Percentiles rank a stretch among this genome's conserved stretches.
phyloP scores from a whole-genome alignment of 768 basidiomycete species.

The Leccinum broughii region DNA sequence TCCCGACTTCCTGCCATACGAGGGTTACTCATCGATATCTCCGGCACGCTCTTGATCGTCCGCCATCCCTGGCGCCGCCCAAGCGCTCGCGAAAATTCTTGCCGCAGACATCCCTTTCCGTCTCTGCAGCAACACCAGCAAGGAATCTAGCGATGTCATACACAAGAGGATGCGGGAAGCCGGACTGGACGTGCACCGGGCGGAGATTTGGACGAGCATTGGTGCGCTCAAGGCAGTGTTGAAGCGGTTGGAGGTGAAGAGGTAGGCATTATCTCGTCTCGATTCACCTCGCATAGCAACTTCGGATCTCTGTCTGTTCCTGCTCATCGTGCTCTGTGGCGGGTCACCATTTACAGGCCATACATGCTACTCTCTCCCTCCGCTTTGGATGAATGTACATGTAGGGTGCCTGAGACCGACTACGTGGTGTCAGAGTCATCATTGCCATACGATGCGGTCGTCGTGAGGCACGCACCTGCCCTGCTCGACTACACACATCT shows the following conservation, averaged over 20 bases:
- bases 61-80: slow-evolving; percentile 47
- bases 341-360: slow-evolving; percentile 33
- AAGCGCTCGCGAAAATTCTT: slow-evolving; percentile 31
- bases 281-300: neutral
- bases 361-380: slow-evolving; percentile 55
- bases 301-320: neutral
- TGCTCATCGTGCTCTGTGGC: neutral
- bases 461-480: too few species aligned
- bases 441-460: too few species aligned
- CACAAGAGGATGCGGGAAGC: slow-evolving; percentile 44
- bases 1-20: slow-evolving; percentile 32
- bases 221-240: slow-evolving; percentile 55
- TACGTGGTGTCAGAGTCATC: too few species aligned
- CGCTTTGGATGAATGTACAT: slow-evolving; percentile 43
- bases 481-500: too few species aligned
- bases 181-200: slow-evolving; percentile 46
- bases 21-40: slow-evolving; percentile 64
- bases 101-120: slow-evolving; percentile 43
- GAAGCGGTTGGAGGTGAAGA: slow-evolving; percentile 40
- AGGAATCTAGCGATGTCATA: slow-evolving; percentile 53
- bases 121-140: slow-evolving; percentile 70
- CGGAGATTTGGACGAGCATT: slow-evolving; percentile 65
- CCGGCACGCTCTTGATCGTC: slow-evolving; percentile 58
- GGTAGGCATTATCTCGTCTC: slow-evolving; percentile 26
- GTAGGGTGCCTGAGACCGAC: neutral